Conservation (phyloP, 2,329 filamentous ascomycete species). For the Apiospora phragmitis region DNA sequence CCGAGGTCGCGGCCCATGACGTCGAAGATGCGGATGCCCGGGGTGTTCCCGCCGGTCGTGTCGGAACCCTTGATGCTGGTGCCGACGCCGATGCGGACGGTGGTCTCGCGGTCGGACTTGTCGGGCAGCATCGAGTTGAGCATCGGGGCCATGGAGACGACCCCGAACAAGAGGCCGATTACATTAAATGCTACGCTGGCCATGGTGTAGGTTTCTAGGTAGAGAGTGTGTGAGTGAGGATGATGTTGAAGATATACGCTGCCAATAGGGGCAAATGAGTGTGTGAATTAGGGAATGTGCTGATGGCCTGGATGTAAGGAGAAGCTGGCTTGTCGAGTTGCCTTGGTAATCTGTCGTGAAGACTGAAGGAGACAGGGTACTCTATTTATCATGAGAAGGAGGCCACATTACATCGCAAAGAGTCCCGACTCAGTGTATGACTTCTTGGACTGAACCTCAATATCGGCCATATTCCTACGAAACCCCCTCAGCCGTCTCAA, state of each 20-base stretch:
- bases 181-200: not conserved
- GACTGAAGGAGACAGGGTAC: not conserved
- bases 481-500: not conserved
- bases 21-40: not conserved
- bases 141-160: not conserved
- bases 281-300: not conserved
- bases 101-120: not conserved
- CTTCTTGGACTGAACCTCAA: not conserved
- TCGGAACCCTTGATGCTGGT: not conserved
- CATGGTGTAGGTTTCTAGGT: not conserved
- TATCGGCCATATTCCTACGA: not conserved
- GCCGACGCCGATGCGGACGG: not conserved
- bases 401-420: too few species aligned
- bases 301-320: not conserved
- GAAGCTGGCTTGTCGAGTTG: not conserved
- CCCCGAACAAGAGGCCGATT: not conserved
- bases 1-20: not conserved
- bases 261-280: not conserved
- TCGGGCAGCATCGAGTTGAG: not conserved
- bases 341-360: not conserved
- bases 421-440: not conserved
- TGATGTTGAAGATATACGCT: not conserved
- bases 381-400: not conserved
- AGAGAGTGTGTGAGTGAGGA: not conserved
- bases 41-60: not conserved